Percentiles rank a stretch among this genome's conserved stretches.
phyloP scores from a whole-genome alignment of 2,329 filamentous ascomycete genomes.

The Macrophomina phaseolina region DNA sequence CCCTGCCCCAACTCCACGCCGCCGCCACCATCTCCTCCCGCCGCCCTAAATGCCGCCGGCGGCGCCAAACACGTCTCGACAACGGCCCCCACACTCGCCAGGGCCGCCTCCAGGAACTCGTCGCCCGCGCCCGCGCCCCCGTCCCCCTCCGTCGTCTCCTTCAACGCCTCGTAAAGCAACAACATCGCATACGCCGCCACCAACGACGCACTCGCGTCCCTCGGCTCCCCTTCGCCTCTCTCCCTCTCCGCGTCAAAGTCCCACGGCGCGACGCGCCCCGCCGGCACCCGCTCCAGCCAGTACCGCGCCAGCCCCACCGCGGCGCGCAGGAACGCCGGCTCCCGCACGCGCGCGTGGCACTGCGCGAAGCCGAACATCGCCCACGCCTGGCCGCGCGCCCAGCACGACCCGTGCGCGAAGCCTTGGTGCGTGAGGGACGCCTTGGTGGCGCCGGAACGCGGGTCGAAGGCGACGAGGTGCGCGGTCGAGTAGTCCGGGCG shows the following conservation, averaged over 20 bases:
- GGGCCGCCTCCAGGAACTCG: neutral
- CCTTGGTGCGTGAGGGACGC: constrained; percentile 58
- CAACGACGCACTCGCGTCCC: constrained; percentile 50
- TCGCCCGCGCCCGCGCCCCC: constrained; percentile 30
- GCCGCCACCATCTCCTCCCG: neutral
- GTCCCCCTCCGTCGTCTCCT: constrained; percentile 32
- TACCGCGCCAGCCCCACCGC: constrained; percentile 51
- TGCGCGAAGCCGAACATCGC: constrained; percentile 56
- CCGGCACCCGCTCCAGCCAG: constrained; percentile 49
- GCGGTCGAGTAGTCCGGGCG: constrained; percentile 46
- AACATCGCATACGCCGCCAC: constrained; percentile 49
- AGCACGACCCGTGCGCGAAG: constrained; percentile 51
- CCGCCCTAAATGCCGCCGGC: neutral
- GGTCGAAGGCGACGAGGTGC: constrained; percentile 56
- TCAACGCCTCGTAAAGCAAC: constrained; percentile 42
- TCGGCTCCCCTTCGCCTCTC: constrained; percentile 35
- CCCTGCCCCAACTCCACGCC: constrained; percentile 34
- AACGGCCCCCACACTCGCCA: neutral
- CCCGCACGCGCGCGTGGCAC: constrained; percentile 50
- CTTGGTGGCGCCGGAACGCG: constrained; percentile 48
- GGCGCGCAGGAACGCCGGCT: constrained; percentile 47
- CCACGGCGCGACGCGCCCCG: constrained; percentile 50
- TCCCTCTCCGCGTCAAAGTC: constrained; percentile 54
- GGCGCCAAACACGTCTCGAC: neutral
- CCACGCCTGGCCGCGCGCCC: constrained; percentile 59